Percentiles rank a stretch among this genome's conserved stretches.
These are phyloP conservation scores for Candida neerlandica DNA, from an alignment of 1,139 yeast species.

Conservation along the genomic window DNA sequence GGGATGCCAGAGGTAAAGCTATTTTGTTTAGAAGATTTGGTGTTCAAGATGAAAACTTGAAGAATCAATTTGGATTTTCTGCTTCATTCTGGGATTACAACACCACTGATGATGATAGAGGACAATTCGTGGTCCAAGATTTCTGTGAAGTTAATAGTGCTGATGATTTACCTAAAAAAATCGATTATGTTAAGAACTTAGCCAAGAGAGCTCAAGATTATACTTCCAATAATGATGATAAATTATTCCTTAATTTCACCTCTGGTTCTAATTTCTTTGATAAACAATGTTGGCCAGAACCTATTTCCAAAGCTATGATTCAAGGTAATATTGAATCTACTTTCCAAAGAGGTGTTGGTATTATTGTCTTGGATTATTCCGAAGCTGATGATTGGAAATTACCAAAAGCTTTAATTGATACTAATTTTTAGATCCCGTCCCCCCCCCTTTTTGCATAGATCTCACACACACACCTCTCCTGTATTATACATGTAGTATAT, in stretches of 20 bases:
- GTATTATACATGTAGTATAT: neutral
- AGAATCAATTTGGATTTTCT: slow-evolving; percentile 61
- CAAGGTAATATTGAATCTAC: slow-evolving; percentile 49
- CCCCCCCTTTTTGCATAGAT: no score
- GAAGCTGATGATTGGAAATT: slow-evolving; percentile 65
- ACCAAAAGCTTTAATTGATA: slow-evolving; percentile 53
- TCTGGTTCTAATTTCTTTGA: slow-evolving; percentile 76
- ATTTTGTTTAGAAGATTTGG: slow-evolving; percentile 74
- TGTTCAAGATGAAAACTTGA: slow-evolving; percentile 48
- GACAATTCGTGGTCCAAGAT: slow-evolving; percentile 69
- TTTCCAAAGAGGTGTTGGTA: slow-evolving; percentile 56
- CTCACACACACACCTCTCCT: neutral
- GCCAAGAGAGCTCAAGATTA: slow-evolving; percentile 56
- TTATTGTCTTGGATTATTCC: slow-evolving; percentile 70
- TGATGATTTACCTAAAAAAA: slow-evolving; percentile 58
- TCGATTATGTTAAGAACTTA: slow-evolving; percentile 58
- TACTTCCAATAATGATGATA: slow-evolving; percentile 52
- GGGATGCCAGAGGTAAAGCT: slow-evolving; percentile 68
- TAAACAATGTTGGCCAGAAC: slow-evolving; percentile 74
- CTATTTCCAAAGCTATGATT: slow-evolving; percentile 58
- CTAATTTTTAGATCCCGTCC: slow-evolving; percentile 53
- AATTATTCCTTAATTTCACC: slow-evolving; percentile 71
- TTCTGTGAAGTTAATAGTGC: slow-evolving; percentile 63
- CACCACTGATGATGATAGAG: slow-evolving; percentile 66
- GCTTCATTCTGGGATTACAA: slow-evolving; percentile 72